Evolutionary conservation across 805 yeast species (phyloP), one percentile per base, ranked within the genome.

Genomic region (Candida saitoana): DNA sequence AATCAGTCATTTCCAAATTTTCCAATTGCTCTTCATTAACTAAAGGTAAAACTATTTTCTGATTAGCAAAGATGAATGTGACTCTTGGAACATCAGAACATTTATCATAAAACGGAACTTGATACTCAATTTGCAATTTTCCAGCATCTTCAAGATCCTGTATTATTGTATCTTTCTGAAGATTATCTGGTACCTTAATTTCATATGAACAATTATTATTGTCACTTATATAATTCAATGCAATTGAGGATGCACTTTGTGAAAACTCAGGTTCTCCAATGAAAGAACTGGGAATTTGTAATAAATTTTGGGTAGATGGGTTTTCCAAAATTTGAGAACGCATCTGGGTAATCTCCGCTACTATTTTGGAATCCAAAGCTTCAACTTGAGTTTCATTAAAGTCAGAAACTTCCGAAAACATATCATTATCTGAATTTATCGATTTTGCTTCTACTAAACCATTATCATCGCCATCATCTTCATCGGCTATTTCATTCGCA

Each of bases 1-100:
- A 14, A 11, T 40, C 15, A 11, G 41, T 20, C 36, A 45, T 34
- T 7, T 32, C 31, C 19, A 38, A 32, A 11, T 19, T 15, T 3
- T 40, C 42, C 14, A 42, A 35, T 22, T 32, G 36, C 4, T 33
- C 22, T 6, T 37, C 39, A 27, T 42, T 43, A n/a, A 32, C 37
- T 15, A 48, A 49, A 1, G 69, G 69, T 1, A 85, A 59, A 1
- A 61, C 63, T 46, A 80, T 79, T 48, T 74, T 77, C 46, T 73
- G 78, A 4, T 89, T 90, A 1, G 90, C 90, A 60, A 79, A 82
- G 1, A 76, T 60, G 41, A 83, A 74, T 0, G 91, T 82, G 4
- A 59, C 52, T 2, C 77, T n/a, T 9, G 67, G 82, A 5, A 74
- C 63, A 49, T 87, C 90, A 1, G 59, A 52, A 0, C 66, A 50